Conservation (phyloP, 345 rosid genomes). For the Citrus glauca region DNA sequence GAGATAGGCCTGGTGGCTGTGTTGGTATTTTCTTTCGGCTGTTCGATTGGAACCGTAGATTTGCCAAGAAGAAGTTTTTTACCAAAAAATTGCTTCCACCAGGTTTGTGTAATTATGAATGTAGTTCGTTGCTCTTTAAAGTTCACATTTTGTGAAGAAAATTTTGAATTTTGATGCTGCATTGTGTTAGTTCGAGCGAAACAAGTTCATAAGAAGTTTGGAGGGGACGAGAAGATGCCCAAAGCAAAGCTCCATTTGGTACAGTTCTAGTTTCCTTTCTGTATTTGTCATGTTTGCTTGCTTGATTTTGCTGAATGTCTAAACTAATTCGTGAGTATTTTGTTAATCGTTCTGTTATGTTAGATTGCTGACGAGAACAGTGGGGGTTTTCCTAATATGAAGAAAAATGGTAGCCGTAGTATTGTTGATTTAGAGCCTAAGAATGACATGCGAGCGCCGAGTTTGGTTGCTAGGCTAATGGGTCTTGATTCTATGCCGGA, state of each 20-base stretch:
- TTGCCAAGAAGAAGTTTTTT: slow-evolving; percentile 81
- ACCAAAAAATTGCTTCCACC: slow-evolving; percentile 74
- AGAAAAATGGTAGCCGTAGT: slow-evolving; percentile 33
- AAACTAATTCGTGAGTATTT: background rate
- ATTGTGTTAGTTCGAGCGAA: slow-evolving; percentile 45
- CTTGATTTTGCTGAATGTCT: background rate
- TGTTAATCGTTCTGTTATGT: slow-evolving; percentile 12
- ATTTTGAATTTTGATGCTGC: background rate
- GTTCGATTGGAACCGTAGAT: slow-evolving; percentile 82
- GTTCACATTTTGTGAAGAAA: background rate
- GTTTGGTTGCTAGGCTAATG: slow-evolving; percentile 94
- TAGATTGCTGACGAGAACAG: slow-evolving; percentile 87
- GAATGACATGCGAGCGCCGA: slow-evolving; percentile 67
- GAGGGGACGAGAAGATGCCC: slow-evolving; percentile 87
- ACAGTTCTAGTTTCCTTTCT: slow-evolving; percentile 1
- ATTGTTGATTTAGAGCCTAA: slow-evolving; percentile 32
- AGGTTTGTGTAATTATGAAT: slow-evolving; percentile 30
- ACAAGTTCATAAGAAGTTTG: slow-evolving; percentile 59
- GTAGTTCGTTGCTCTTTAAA: background rate
- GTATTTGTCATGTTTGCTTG: slow-evolving; percentile 2
- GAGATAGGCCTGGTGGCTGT: slow-evolving; percentile 72
- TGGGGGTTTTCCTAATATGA: slow-evolving; percentile 58
- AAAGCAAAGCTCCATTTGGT: slow-evolving; percentile 69
- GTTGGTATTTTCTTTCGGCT: slow-evolving; percentile 90
- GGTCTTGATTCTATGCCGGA: slow-evolving; percentile 90